Evolutionary conservation across 371 early-diverging fungal genomes (phyloP).

Genomic region (Mucor circinelloides): DNA sequence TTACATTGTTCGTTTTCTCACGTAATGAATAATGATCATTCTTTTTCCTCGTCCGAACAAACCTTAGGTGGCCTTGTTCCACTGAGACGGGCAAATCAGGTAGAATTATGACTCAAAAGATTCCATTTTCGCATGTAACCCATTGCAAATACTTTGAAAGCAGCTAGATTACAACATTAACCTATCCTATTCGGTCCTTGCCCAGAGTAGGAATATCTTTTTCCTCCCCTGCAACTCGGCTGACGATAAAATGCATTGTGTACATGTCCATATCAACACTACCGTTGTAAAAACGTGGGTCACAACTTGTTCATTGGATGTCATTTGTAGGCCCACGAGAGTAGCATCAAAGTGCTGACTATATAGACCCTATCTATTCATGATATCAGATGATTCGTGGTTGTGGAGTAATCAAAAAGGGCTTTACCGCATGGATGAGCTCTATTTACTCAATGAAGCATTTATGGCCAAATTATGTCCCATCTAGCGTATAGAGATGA

Average conservation of each 20-base stretch:
- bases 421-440: not conserved
- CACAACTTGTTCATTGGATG: not conserved
- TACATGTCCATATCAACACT: not conserved
- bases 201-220: too few relatives aligned
- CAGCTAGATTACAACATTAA: not conserved
- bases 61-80: not conserved
- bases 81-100: not conserved
- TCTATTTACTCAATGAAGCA: not conserved
- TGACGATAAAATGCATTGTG: too few relatives aligned
- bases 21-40: not conserved
- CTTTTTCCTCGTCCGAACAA: not conserved
- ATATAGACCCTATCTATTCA: not conserved
- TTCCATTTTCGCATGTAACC: not conserved
- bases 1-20: conserved; percentile 1
- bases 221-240: too few relatives aligned
- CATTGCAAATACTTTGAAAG: not conserved
- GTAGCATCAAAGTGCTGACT: not conserved
- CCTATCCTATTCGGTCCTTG: not conserved
- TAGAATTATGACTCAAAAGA: not conserved
- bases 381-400: not conserved
- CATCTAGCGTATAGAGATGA: not conserved
- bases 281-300: not conserved
- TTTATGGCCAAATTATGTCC: not conserved
- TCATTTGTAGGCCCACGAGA: not conserved
- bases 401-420: not conserved